phyloP scores from a whole-genome alignment of 441 rosid genomes.

The Pelargonium citronellum region DNA sequence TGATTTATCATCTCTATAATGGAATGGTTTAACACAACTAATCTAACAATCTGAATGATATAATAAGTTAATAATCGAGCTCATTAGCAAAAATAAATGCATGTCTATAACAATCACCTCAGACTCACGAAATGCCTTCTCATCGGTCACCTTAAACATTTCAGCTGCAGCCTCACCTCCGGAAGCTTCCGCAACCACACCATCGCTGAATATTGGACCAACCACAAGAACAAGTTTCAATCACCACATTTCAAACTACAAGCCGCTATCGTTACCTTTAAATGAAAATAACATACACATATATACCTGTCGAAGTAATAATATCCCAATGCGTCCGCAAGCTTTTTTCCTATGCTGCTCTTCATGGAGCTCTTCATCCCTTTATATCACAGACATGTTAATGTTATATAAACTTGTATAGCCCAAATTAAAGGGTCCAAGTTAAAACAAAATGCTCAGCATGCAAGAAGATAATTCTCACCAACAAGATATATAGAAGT shows the following conservation, averaged over 20 bases:
- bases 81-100: background rate
- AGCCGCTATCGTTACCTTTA: background rate
- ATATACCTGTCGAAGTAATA: slow-evolving; percentile 74
- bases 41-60: background rate
- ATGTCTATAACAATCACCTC: slow-evolving; percentile 44
- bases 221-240: slow-evolving; percentile 12
- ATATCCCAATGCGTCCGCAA: slow-evolving; percentile 61
- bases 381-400: slow-evolving; percentile 23
- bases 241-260: background rate
- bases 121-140: slow-evolving; percentile 51
- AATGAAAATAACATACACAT: slow-evolving; percentile 8
- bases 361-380: slow-evolving; percentile 62
- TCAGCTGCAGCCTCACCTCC: slow-evolving; percentile 60
- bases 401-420: background rate
- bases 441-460: slow-evolving; percentile 2
- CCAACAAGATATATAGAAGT: slow-evolving; percentile 75
- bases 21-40: background rate
- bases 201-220: slow-evolving; percentile 47
- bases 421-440: background rate
- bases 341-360: slow-evolving; percentile 46
- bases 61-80: slow-evolving; percentile 1
- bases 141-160: slow-evolving; percentile 53
- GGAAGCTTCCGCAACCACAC: slow-evolving; percentile 67
- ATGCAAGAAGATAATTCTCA: slow-evolving; percentile 31
- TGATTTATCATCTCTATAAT: background rate